Evolutionary conservation across 176 grass and related monocot genomes (phyloP).

Genomic region (Carex littledalei): DNA sequence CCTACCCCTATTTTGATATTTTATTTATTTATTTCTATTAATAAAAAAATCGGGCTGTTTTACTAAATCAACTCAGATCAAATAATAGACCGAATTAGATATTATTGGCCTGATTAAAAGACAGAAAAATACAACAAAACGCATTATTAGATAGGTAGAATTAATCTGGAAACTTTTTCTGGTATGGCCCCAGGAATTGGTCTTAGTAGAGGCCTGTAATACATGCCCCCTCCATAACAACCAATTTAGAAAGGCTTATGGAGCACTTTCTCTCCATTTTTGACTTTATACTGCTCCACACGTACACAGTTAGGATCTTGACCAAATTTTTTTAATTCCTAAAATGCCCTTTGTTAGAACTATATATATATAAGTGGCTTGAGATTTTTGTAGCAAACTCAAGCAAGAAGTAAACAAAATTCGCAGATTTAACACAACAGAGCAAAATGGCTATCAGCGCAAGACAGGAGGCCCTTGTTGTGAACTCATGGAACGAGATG

Average conservation of each 20-base stretch:
- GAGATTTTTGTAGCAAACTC: not conserved
- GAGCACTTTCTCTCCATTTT: conserved; percentile 7
- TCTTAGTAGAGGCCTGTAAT: not conserved
- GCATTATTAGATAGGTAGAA: too few species aligned
- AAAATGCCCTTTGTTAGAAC: not conserved
- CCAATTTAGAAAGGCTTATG: not conserved
- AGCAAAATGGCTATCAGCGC: conserved; percentile 11
- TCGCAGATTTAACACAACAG: not conserved
- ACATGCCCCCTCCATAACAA: not conserved
- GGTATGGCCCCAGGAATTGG: conserved; percentile 13
- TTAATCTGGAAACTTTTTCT: too few species aligned
- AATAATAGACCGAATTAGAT: too few species aligned
- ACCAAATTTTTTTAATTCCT: not conserved
- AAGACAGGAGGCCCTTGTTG: conserved; percentile 13
- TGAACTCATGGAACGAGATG: conserved; percentile 17
- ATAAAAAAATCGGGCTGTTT: too few species aligned
- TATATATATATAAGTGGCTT: not conserved
- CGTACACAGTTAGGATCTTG: not conserved
- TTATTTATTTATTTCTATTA: too few species aligned
- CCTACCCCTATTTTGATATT: too few species aligned
- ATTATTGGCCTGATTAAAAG: too few species aligned
- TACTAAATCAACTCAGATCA: too few species aligned
- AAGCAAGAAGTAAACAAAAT: not conserved
- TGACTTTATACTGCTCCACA: not conserved
- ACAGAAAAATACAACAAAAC: too few species aligned